Evolutionary conservation across 345 rosid genomes (phyloP).

Genomic region (Salix brachista): DNA sequence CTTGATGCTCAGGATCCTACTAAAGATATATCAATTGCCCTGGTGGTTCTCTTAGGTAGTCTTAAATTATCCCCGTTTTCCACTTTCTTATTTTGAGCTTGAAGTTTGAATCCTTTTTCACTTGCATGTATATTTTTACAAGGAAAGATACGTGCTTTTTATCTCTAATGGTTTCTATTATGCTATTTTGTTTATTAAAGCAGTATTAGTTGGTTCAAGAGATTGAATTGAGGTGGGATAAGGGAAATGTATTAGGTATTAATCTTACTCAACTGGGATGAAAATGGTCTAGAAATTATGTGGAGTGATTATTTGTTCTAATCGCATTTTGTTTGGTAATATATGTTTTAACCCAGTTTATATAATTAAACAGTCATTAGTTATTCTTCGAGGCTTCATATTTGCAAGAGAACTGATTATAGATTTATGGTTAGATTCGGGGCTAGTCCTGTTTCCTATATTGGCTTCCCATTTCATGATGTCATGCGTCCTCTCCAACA

Average conservation of each 20-base stretch:
- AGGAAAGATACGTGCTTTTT: neutral
- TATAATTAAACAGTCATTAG: neutral
- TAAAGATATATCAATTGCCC: conserved; percentile 78
- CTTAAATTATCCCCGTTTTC: neutral
- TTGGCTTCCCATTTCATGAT: neutral
- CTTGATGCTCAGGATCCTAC: conserved; percentile 90
- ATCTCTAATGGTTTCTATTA: neutral
- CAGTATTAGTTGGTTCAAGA: neutral
- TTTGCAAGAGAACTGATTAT: neutral
- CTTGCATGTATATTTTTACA: neutral
- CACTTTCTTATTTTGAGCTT: neutral
- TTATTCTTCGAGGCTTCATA: neutral
- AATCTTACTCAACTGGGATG: neutral
- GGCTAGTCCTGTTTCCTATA: neutral
- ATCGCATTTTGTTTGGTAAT: too few relatives aligned
- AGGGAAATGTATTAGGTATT: neutral
- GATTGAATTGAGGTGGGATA: neutral
- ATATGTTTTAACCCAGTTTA: neutral
- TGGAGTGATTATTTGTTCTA: neutral
- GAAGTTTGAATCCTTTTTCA: neutral
- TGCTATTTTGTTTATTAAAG: neutral
- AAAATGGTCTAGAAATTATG: neutral
- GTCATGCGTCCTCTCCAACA: too few relatives aligned
- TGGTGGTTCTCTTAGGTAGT: conserved; percentile 90
- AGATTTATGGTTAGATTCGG: neutral